These are phyloP conservation scores for Mucor plumbeus DNA, from an alignment of 371 early-diverging fungal genomes.

Conservation along the genomic window DNA sequence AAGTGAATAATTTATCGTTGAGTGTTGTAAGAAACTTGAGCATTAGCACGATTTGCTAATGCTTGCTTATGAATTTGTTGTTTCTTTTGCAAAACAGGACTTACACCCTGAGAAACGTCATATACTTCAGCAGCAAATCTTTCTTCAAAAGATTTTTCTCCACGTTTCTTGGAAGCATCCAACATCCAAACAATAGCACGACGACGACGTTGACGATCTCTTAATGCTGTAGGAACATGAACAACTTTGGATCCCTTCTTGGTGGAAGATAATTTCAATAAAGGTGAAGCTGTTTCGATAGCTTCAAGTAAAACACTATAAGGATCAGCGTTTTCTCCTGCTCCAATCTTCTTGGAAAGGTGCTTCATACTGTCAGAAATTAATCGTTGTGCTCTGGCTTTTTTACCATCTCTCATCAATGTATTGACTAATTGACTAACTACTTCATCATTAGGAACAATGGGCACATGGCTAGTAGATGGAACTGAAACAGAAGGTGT, in stretches of 20 bases:
- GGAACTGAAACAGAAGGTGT: conserved; percentile 6
- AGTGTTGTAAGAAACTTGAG: conserved; percentile 55
- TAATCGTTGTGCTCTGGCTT: conserved; percentile 74
- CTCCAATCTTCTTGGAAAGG: conserved; percentile 68
- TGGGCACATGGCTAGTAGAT: conserved; percentile 20
- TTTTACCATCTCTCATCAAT: conserved; percentile 88
- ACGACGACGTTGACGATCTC: conserved; percentile 80
- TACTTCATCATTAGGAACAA: conserved; percentile 65
- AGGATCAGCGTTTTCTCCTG: conserved; percentile 61
- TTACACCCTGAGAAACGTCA: conserved; percentile 78
- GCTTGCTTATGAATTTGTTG: conserved; percentile 72
- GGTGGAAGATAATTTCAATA: conserved; percentile 73
- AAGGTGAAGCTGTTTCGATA: conserved; percentile 77
- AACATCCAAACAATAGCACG: conserved; percentile 90
- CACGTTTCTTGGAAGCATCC: conserved; percentile 74
- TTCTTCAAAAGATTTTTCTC: conserved; percentile 68
- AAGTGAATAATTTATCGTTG: conserved; percentile 30
- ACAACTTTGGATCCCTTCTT: conserved; percentile 82
- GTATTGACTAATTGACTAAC: conserved; percentile 83
- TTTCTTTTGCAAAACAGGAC: conserved; percentile 70
- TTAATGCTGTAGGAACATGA: conserved; percentile 81
- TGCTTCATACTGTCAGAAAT: conserved; percentile 72
- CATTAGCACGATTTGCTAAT: conserved; percentile 85
- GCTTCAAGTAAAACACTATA: conserved; percentile 70
- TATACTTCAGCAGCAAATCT: conserved; percentile 83